phyloP scores from a whole-genome alignment of 2,329 filamentous ascomycete species.

The Escovopsis sp. region DNA sequence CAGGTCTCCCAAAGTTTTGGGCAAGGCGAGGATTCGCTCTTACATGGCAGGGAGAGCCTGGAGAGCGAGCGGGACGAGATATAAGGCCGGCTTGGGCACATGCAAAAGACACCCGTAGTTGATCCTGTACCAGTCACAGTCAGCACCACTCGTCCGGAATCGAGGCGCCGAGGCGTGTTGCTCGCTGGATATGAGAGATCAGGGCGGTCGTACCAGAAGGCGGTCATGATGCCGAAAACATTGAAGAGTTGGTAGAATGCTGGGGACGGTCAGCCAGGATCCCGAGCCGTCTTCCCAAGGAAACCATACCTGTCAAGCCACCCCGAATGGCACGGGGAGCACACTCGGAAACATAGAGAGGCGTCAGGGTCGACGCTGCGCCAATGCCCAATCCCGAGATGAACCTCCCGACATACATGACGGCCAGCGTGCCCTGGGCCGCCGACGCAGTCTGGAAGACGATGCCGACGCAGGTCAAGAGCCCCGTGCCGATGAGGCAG shows the following conservation, averaged over 20 bases:
- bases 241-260: conserved; percentile 37
- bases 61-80: conserved; percentile 47
- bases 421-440: conserved; percentile 35
- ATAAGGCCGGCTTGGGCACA: conserved; percentile 32
- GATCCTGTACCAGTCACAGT: conserved; percentile 26
- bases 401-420: conserved; percentile 53
- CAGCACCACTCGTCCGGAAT: too few relatives aligned
- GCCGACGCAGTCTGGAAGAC: conserved; percentile 48
- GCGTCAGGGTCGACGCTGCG: conserved; percentile 31
- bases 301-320: conserved; percentile 27
- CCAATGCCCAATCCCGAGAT: conserved; percentile 34
- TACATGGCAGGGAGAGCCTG: conserved; percentile 48
- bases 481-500: conserved; percentile 40
- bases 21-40: conserved; percentile 3
- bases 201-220: conserved; percentile 23
- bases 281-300: not conserved
- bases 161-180: conserved; percentile 16
- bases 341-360: conserved; percentile 33
- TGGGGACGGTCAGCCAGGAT: conserved; percentile 5
- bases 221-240: conserved; percentile 27
- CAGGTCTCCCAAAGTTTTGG: not conserved
- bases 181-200: not conserved
- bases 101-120: conserved; percentile 39
- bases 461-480: conserved; percentile 45
- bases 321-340: conserved; percentile 36